These are phyloP conservation scores for Morella rubra DNA, from an alignment of 306 rosid genomes.

Conservation along the genomic window DNA sequence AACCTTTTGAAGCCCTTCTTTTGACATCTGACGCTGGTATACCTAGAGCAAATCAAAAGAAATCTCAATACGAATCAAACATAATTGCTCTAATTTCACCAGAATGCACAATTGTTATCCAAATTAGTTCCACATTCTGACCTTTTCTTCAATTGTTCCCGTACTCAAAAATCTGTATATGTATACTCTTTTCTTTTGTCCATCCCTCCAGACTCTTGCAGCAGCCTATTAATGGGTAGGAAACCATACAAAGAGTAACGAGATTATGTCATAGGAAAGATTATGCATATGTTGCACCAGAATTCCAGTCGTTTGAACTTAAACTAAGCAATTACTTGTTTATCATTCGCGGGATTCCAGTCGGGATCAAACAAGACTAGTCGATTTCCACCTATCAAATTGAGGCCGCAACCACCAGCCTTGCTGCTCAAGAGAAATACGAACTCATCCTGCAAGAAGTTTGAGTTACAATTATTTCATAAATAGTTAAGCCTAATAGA, in stretches of 20 bases:
- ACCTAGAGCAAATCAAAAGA: constrained; percentile 48
- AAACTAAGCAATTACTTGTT: constrained; percentile 58
- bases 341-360: constrained; percentile 99
- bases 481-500: constrained; percentile 3
- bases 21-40: constrained; percentile 98
- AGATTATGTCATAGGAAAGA: not conserved
- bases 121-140: constrained; percentile 34
- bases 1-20: constrained; percentile 98
- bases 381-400: constrained; percentile 96
- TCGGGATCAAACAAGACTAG: constrained; percentile 94
- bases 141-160: constrained; percentile 98
- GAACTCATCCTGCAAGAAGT: constrained; percentile 74
- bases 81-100: constrained; percentile 10
- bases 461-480: constrained; percentile 12
- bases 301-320: constrained; percentile 22
- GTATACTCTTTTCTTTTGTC: constrained; percentile 95
- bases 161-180: constrained; percentile 88
- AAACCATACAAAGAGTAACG: constrained; percentile 27
- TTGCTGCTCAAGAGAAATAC: constrained; percentile 95
- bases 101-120: constrained; percentile 21
- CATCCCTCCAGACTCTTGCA: constrained; percentile 99
- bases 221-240: constrained; percentile 67
- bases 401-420: constrained; percentile 99
- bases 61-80: constrained; percentile 13
- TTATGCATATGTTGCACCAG: constrained; percentile 13